Evolutionary conservation across 2,329 filamentous ascomycete genomes (phyloP), one percentile per base, ranked within the genome.

Genomic region (Apiospora kogelbergensis): DNA sequence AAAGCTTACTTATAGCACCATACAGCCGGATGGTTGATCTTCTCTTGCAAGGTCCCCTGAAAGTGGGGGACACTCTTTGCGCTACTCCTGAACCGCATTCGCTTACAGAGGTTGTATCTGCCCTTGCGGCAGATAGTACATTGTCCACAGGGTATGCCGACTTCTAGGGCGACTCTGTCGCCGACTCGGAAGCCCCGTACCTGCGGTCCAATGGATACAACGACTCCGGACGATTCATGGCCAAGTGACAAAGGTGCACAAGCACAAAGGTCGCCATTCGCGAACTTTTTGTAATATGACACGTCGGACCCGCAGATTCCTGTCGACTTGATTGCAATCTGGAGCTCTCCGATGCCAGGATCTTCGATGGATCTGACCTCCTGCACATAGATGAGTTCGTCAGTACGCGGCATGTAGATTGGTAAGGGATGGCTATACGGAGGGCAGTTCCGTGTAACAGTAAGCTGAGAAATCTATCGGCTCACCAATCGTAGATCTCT

Each of bases 261-360:
- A 63, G 88, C 89, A 73, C 89, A 90, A 66, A 92, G 84, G 78
- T 91, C 89, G 63, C 90, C 90, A 75, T 92, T 92, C 79, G 89
- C 88, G 76, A 91, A 91, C 75, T 91, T 91, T 78, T 88, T 91
- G 82, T 91, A 92, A 79, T 92, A 92, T 67, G 88, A 89, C 67
- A 91, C 86, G 78, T 92, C 90, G 9, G 89, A 91, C 68, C 90
- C 90, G 77, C 90, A 92, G 74, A 92, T 89, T 45, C 90, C 90
- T 30, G 90, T 92, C 7, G 87, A 85, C 74, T 86, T 87, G 78
- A 92, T 84, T 73, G 88, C 84, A 74, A 92, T 85, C 78, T 92
- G 90, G 68, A 92, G 83, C 76, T 92, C 89, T 68, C 84, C 85
- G 33, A 75, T 71, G 30, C 75, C 78, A 7, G 85, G 85, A 10